A percentile compares a stretch with the other conserved stretches of the same genome.
phyloP scores from a whole-genome alignment of 768 basidiomycete genomes.

The Hygrophorus pudorinus region DNA sequence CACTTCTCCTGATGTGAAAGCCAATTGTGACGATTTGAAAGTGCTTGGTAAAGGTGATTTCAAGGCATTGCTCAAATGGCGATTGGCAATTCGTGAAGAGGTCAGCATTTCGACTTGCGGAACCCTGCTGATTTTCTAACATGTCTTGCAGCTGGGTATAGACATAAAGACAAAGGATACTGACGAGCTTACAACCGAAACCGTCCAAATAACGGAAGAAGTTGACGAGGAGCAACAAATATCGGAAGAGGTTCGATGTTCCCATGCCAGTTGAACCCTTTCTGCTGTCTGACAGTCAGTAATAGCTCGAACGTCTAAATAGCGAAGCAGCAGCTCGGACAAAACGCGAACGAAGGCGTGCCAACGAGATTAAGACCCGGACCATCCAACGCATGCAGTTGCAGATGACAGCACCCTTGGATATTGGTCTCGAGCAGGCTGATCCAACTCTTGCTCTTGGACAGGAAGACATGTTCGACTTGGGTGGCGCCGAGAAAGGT shows the following conservation, averaged over 20 bases:
- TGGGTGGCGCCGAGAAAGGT: conserved; percentile 47
- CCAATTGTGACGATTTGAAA: conserved; percentile 87
- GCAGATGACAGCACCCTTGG: conserved; percentile 95
- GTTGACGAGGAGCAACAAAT: conserved; percentile 87
- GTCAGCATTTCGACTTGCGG: conserved; percentile 27
- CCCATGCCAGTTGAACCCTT: background rate
- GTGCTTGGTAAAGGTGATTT: conserved; percentile 98
- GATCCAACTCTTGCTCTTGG: conserved; percentile 66
- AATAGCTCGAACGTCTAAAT: conserved; percentile 76
- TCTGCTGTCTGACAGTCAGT: conserved; percentile 1
- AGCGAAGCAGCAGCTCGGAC: conserved; percentile 60
- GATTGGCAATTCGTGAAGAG: conserved; percentile 79
- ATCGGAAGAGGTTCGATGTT: conserved; percentile 61
- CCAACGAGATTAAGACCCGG: conserved; percentile 81
- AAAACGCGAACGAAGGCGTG: conserved; percentile 74
- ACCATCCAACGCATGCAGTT: conserved; percentile 94
- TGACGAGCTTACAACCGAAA: conserved; percentile 63
- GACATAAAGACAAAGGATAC: conserved; percentile 69
- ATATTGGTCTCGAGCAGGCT: conserved; percentile 82
- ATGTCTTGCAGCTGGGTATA: conserved; percentile 54
- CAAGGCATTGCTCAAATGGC: conserved; percentile 88
- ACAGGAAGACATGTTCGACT: conserved; percentile 84
- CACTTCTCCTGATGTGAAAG: conserved; percentile 71
- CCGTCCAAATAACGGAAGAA: conserved; percentile 51
- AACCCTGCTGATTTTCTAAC: conserved; percentile 1